These are phyloP conservation scores for Teunomyces funiuensis DNA, from an alignment of 805 yeast genomes.

Conservation along the genomic window DNA sequence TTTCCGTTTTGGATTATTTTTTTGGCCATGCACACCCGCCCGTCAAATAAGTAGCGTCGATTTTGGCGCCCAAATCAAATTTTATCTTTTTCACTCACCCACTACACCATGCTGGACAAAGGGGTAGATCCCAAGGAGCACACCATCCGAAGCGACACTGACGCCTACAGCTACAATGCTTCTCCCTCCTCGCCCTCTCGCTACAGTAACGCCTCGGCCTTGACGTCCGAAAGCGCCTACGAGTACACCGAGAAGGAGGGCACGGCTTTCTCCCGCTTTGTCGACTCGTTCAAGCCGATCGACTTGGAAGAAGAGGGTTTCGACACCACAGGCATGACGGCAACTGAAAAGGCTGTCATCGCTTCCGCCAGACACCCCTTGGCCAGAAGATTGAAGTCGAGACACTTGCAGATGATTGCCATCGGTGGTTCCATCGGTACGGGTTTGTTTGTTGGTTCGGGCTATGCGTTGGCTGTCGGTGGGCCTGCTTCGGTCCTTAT, in stretches of 20 bases:
- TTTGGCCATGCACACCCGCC: no score
- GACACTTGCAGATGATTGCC: conserved; percentile 73
- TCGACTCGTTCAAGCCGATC: conserved; percentile 40
- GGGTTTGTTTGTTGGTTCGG: conserved; percentile 54
- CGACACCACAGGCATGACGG: conserved; percentile 31
- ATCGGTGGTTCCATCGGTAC: conserved; percentile 87
- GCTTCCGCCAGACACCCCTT: conserved; percentile 45
- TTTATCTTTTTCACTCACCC: not conserved
- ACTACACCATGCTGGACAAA: conserved; percentile 4
- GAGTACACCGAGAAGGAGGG: conserved; percentile 15
- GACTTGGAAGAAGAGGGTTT: conserved; percentile 31
- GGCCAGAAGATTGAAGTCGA: conserved; percentile 38
- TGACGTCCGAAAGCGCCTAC: conserved; percentile 8
- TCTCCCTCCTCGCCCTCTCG: conserved; percentile 8
- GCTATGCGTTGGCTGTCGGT: conserved; percentile 37
- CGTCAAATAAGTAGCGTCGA: no score
- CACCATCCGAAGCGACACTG: conserved; percentile 7
- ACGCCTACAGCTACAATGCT: conserved; percentile 13
- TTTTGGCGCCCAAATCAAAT: no score
- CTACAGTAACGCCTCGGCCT: conserved; percentile 7
- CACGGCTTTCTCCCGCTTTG: conserved; percentile 19
- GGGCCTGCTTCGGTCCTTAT: conserved; percentile 32
- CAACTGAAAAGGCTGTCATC: conserved; percentile 37
- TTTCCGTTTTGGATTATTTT: not conserved
- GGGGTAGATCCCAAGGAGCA: conserved; percentile 5